phyloP scores from a whole-genome alignment of 306 rosid genomes.

The Glycyrrhiza uralensis region DNA sequence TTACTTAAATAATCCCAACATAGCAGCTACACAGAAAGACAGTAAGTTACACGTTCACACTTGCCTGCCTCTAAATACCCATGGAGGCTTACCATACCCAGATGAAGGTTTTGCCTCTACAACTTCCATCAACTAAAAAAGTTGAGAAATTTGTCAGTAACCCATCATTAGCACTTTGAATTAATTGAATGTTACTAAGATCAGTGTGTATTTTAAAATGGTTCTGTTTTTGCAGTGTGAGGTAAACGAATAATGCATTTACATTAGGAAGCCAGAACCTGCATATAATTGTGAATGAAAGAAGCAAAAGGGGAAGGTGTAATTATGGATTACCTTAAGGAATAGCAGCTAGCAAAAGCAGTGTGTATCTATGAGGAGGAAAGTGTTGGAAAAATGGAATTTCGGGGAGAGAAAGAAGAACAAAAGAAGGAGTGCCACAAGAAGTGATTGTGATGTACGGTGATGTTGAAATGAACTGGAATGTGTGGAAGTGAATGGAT shows the following conservation, averaged over 20 bases:
- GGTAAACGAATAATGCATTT: background rate
- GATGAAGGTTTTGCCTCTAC: slow-evolving; percentile 44
- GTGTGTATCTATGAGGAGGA: background rate
- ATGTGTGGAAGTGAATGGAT: slow-evolving; percentile 1
- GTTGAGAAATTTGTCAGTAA: background rate
- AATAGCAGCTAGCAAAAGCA: background rate
- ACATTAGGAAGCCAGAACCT: background rate
- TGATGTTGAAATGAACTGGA: too few relatives aligned
- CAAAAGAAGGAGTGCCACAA: background rate
- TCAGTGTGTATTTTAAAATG: background rate
- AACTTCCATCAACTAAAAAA: slow-evolving; percentile 40
- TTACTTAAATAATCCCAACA: background rate
- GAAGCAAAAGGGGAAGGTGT: slow-evolving; percentile 4
- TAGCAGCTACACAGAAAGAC: background rate
- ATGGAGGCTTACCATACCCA: slow-evolving; percentile 82
- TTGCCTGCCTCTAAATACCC: slow-evolving; percentile 84
- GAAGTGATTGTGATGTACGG: too few relatives aligned
- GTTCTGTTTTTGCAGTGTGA: background rate
- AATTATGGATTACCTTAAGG: background rate
- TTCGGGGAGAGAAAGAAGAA: background rate
- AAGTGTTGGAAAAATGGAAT: background rate
- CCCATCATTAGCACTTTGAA: background rate
- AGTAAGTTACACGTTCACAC: background rate
- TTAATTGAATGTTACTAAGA: background rate
- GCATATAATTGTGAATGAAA: background rate